Evolutionary conservation across 192 early-diverging fungal genomes (phyloP), one percentile per base, ranked within the genome.

Genomic region (Linnemannia hyalina): DNA sequence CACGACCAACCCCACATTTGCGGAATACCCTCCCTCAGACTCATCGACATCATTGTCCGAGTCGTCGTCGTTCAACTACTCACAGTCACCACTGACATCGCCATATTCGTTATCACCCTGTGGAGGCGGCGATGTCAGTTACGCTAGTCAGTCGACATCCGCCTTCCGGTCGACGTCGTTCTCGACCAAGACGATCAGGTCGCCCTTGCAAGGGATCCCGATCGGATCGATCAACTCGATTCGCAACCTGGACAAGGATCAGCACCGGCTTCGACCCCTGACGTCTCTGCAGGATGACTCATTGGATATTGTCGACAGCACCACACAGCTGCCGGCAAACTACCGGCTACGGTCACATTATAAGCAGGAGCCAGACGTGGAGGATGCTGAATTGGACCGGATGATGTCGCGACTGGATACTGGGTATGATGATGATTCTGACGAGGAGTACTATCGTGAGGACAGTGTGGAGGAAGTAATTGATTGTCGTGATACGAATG

Each of bases 191-290:
- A 32, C 20, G 70, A 41, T 75, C 75, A 22, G 35, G 26, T 65
- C 60, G 11, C 69, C 81, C 0, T 36, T 85, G 3, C 72, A 78
- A 10, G 68, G 52, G 46, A 22, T 85, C 8, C 52, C 82, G 0
- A 80, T 85, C 29, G 82, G 82, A 22, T 75, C 73, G 2, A 85
- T 85, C 47, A 85, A 80, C 36, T 75, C 65, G 10, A 85, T 85
- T 20, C 72, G 77, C 22, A 85, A 85, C 42, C 41, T 85, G 60
- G 82, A 85, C 44, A 32, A 26, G n/a, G 82, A 71, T 15, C 77
- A 80, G 6, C 60, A 68, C 23, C 76, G 47, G 54, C 46, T 80
- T 57, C 46, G 82, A 10, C 77, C 82, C 0, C 23, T 85, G 32
- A 83, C 60, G 11, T 83, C 82, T n/a, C 18, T 79, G 32, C 70